Evolutionary conservation across 345 rosid species (phyloP).

Genomic region (Eucalyptus camaldulensis): DNA sequence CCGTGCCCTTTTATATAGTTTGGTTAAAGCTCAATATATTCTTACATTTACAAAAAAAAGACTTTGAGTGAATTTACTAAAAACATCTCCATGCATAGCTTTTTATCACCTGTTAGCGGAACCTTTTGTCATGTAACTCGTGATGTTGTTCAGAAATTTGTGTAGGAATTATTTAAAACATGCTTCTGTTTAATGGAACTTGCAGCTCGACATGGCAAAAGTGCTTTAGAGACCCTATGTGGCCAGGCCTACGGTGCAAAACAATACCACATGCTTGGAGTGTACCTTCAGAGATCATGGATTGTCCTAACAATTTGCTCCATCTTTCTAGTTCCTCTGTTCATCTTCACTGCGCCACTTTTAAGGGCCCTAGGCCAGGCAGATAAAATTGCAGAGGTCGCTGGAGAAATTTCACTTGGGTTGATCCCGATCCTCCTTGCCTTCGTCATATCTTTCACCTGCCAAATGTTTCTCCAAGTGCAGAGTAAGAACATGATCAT

Average conservation of each 20-base stretch:
- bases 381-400: constrained; percentile 19
- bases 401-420: constrained; percentile 37
- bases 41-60: too few relatives aligned
- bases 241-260: constrained; percentile 79
- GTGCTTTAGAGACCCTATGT: constrained; percentile 71
- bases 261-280: constrained; percentile 70
- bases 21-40: too few relatives aligned
- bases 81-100: background rate
- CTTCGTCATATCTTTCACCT: constrained; percentile 34
- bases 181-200: background rate
- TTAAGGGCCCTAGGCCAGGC: constrained; percentile 51
- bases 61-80: background rate
- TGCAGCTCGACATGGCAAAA: constrained; percentile 79
- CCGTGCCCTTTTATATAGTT: too few relatives aligned
- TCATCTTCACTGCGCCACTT: constrained; percentile 35
- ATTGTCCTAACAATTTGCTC: constrained; percentile 24
- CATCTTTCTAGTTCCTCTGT: constrained; percentile 37
- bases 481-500: constrained; percentile 73
- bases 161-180: background rate
- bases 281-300: constrained; percentile 87
- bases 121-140: background rate
- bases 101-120: background rate
- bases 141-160: background rate
- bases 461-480: constrained; percentile 79
- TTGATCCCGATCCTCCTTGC: constrained; percentile 34